Base-by-base conservation (phyloP, 257 asterid genomes). In the Nyctanthes arbortristis region DNA sequence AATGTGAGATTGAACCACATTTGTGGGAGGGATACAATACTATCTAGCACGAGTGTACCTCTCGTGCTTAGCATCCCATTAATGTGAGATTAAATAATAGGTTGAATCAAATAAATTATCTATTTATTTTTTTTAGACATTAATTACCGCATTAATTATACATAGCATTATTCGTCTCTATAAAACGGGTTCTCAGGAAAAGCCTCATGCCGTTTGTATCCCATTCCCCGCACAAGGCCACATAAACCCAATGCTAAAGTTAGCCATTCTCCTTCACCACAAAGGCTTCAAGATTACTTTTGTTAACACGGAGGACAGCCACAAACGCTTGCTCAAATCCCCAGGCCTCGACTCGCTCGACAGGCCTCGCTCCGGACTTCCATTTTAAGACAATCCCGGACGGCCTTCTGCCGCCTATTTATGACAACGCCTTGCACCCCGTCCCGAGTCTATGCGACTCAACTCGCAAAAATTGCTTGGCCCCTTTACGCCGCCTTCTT, bases 211-310 rank as follows among this genome's bases (percentile, higher is more conserved):
- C 3, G n/a, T 81, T 3, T 81, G 81, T 70, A 24, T 73, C 31
- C 86, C 84, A 37, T 80, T 68, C 40, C 81, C 84, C 28, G 63
- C 84, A 6, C 84, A 80, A 63, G 84, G 84, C 24, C 79, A 81
- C 73, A 75, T 81, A 12, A 81, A 64, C 68, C 86, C 86, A 43
- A 75, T 81, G 77, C 63, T 78, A 45, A 78, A 73, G 37, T 16
- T 81, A 1, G 80, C 86, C 55, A 43, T 13, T 0, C 78, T 81
- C 40, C 78, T 81, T 18, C 77, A 78, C 63, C 66, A 65, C 59
- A 75, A 52, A 61, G 78, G 77, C 73, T 75, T 78, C 60, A 74
- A 78, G 65, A 67, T 81, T 25, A 81, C 84, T 22, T 78, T 78
- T 31, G 68, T 78, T 1, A 66, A 75, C 84, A 66, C 55, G 22